A percentile compares a stretch with the other conserved stretches of the same genome.
phyloP scores from a whole-genome alignment of 495 filamentous ascomycete genomes.

The Aspergillus sclerotiicarbonarius region DNA sequence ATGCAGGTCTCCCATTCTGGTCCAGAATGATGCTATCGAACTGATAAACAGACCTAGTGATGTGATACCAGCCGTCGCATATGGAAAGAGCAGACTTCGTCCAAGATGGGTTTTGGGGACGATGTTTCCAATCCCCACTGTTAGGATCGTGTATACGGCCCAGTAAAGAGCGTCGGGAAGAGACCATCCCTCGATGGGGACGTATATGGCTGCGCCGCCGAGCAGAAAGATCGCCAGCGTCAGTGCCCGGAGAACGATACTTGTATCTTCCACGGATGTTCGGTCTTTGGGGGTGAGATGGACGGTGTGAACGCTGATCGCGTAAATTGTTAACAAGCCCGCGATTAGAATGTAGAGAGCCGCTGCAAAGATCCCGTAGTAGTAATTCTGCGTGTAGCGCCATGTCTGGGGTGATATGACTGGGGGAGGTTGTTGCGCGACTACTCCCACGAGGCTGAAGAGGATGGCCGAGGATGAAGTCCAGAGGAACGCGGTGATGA shows the following conservation, averaged over 20 bases:
- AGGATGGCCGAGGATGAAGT: not conserved
- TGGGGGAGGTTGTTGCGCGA: not conserved
- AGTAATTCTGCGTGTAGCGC: slow-evolving; percentile 51
- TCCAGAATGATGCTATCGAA: slow-evolving; percentile 49
- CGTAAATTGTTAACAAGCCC: slow-evolving; percentile 66
- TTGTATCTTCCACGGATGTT: slow-evolving; percentile 71
- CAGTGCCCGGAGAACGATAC: slow-evolving; percentile 87
- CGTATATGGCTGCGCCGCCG: slow-evolving; percentile 69
- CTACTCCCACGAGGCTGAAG: not conserved
- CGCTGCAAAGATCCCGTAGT: slow-evolving; percentile 77
- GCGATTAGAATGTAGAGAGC: slow-evolving; percentile 73
- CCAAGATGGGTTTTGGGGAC: slow-evolving; percentile 60
- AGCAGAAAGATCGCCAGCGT: slow-evolving; percentile 73
- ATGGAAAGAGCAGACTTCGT: slow-evolving; percentile 72
- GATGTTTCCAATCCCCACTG: slow-evolving; percentile 75
- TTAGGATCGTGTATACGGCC: slow-evolving; percentile 81
- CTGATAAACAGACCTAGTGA: slow-evolving; percentile 82
- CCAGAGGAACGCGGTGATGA: not conserved
- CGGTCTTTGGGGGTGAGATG: slow-evolving; percentile 70
- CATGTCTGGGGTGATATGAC: not conserved
- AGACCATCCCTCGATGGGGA: slow-evolving; percentile 70
- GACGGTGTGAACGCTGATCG: slow-evolving; percentile 59
- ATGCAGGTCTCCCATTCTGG: slow-evolving; percentile 71
- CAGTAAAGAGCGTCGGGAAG: slow-evolving; percentile 81
- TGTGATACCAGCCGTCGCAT: slow-evolving; percentile 75